Percentiles rank a stretch among this genome's conserved stretches.
Evolutionary conservation across 2,329 filamentous ascomycete genomes (phyloP).

Genomic region (Thielaviopsis populi): DNA sequence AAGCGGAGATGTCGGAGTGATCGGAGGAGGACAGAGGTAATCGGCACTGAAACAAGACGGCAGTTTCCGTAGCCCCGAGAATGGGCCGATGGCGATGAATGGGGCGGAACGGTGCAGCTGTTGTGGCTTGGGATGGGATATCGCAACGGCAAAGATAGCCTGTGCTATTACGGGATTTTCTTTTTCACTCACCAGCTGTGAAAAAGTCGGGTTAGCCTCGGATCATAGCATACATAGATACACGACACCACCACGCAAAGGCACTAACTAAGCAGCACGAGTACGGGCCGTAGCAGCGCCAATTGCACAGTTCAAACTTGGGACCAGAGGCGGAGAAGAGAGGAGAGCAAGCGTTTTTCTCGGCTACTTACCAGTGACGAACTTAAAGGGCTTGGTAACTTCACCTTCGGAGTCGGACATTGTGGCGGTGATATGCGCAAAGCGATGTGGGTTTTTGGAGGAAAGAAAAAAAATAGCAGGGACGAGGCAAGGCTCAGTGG

Average conservation of each 20-base stretch:
- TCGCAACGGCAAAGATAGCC: not conserved
- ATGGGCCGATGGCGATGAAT: not conserved
- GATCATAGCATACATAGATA: constrained; percentile 21
- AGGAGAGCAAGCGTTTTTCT: not conserved
- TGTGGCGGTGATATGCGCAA: constrained; percentile 32
- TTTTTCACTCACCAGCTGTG: constrained; percentile 31
- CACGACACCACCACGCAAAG: constrained; percentile 21
- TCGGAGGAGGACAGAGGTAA: not conserved
- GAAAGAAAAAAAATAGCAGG: constrained; percentile 5
- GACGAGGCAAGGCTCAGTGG: not conserved
- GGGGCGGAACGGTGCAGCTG: not conserved
- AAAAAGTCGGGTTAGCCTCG: constrained; percentile 29
- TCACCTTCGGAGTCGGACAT: constrained; percentile 80
- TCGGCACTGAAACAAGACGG: not conserved
- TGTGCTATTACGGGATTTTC: not conserved
- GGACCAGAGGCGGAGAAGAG: constrained; percentile 24
- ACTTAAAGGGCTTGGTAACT: constrained; percentile 99
- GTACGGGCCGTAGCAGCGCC: not conserved
- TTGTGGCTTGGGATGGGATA: not conserved
- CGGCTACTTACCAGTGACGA: constrained; percentile 75
- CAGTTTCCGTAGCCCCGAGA: not conserved
- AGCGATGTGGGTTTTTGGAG: not conserved
- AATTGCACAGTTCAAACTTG: not conserved
- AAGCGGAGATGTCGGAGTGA: not conserved
- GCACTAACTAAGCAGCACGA: not conserved